Evolutionary conservation across 495 filamentous ascomycete genomes (phyloP).

Genomic region (Penicillium flavigenum): DNA sequence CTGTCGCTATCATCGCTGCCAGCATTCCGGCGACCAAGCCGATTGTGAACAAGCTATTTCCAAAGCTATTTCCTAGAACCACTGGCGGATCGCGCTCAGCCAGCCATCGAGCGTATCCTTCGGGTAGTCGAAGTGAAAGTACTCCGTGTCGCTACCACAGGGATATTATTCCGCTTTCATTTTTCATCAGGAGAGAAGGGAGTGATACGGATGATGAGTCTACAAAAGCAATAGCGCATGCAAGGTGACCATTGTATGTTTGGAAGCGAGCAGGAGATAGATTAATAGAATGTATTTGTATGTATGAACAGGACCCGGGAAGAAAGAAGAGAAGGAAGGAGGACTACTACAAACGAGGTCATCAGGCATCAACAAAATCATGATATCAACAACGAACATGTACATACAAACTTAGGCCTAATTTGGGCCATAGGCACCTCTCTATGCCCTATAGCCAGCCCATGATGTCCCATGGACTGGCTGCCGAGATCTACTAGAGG

Average conservation of each 20-base stretch:
- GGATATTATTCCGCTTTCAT: neutral
- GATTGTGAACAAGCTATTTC: constrained; percentile 1
- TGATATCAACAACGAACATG: no score
- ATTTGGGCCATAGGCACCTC: no score
- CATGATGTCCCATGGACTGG: no score
- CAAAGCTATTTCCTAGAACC: neutral
- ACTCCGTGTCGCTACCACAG: neutral
- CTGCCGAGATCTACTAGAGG: no score
- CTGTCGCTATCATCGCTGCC: no score
- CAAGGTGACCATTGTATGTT: neutral
- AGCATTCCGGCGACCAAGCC: constrained; percentile 2
- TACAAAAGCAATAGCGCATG: neutral
- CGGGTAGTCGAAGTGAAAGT: neutral
- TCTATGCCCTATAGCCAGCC: no score
- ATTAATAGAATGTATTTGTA: neutral
- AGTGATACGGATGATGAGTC: constrained; percentile 4
- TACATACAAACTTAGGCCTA: no score
- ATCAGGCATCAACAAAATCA: no score
- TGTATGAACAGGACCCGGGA: neutral
- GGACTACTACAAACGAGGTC: neutral
- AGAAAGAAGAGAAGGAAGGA: neutral
- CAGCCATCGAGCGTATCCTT: neutral
- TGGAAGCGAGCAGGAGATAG: neutral
- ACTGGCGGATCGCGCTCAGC: neutral
- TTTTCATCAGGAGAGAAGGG: neutral